Evolutionary conservation across 257 asterid genomes (phyloP).

Genomic region (Solanum sparsipilum): DNA sequence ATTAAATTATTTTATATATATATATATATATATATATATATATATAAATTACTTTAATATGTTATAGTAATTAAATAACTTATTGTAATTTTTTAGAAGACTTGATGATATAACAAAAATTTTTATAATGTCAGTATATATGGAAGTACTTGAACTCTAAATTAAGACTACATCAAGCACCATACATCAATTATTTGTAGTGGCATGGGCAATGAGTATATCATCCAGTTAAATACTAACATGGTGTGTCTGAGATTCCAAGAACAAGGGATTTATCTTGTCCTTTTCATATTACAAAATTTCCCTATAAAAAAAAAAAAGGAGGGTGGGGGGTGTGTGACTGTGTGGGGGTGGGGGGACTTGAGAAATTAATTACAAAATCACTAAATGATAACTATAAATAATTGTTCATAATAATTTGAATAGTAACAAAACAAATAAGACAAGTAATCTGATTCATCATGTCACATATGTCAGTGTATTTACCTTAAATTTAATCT

Average conservation of each 20-base stretch:
- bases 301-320: not conserved
- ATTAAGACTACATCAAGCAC: not conserved
- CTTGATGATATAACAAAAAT: not conserved
- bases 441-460: not conserved
- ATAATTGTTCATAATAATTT: not conserved
- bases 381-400: not conserved
- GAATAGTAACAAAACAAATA: too few relatives aligned
- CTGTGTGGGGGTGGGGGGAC: not conserved
- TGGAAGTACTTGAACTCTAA: not conserved
- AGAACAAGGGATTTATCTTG: conserved; percentile 2
- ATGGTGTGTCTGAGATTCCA: conserved; percentile 4
- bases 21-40: not conserved
- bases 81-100: not conserved
- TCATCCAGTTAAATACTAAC: not conserved
- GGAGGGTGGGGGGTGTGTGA: not conserved
- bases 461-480: not conserved
- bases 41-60: not conserved
- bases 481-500: not conserved
- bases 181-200: not conserved
- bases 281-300: not conserved
- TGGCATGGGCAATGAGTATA: not conserved
- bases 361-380: too few relatives aligned
- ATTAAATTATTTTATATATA: not conserved
- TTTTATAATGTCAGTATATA: not conserved
- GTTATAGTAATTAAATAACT: not conserved